Evolutionary conservation across 1,284 basidiomycete species (phyloP), one percentile per base, ranked within the genome.

Genomic region (Trichosporon faecale): DNA sequence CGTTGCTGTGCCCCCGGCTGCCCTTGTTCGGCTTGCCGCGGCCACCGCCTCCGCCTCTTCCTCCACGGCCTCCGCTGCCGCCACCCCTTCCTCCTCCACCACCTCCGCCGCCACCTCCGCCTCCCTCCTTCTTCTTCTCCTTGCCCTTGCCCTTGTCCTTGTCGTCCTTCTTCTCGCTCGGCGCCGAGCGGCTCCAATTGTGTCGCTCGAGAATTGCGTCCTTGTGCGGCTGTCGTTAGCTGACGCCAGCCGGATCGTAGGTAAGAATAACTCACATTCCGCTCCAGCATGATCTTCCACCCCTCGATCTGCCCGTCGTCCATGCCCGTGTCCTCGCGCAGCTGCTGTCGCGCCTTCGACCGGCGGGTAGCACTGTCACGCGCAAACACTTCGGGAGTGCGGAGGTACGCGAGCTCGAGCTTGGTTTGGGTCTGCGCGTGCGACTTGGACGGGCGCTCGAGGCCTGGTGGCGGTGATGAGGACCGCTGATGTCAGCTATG

Each of bases 241-340:
- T 49, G 9, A n/a, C 18, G 49, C 49, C 63, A 2, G 6, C 27
- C 27, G 64, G 67, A 3, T 3, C 31, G 4, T 9, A 33, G 31
- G 4, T 33, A 9, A 14, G 12, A 14, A 12, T 14, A 12, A 85
- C 90, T 75, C 78, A 94, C 93, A 76, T 93, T 89, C 76, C 89
- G 85, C 70, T 95, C 93, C 66, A 95, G 83, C 91, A 95, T 93
- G 68, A 91, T 89, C 70, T 82, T 87, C 93, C 93, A 95, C 0
- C 93, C 93, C 80, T 95, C 93, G 33, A 95, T 89, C 78, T 94
- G 92, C 74, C 90, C 89, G 78, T 95, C 89, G 16, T 74, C 72
- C 76, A 76, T 76, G 86, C 89, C 89, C 46, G 91, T 93, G 73
- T 88, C 86, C 23, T 86, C 85, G 75, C 87, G 88, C 70, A 95